Evolutionary conservation across 352 stramenopile genomes (phyloP).

Genomic region (Thraustotheca clavata): DNA sequence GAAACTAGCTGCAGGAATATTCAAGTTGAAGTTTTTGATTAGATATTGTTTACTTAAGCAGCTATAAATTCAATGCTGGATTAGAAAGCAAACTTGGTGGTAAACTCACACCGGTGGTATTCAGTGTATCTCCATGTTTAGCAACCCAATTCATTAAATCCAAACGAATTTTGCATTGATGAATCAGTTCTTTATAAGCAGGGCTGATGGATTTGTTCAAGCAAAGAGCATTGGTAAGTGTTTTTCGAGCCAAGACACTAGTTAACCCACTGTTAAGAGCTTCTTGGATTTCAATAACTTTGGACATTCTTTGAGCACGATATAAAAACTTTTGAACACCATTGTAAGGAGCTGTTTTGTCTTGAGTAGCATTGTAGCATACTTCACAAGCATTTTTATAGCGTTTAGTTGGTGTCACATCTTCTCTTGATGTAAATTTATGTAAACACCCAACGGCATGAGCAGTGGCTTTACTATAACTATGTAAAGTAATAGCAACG

Average conservation of each 20-base stretch:
- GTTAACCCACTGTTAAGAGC: neutral
- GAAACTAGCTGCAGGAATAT: no score
- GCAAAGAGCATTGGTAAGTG: neutral
- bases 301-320: neutral
- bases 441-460: neutral
- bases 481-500: neutral
- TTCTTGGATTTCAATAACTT: neutral
- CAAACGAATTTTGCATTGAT: neutral
- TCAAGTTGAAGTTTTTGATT: slow-evolving; percentile 8
- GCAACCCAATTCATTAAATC: slow-evolving; percentile 1
- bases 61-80: neutral
- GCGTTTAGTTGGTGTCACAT: neutral
- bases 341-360: neutral
- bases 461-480: neutral
- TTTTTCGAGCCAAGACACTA: neutral
- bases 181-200: slow-evolving; percentile 2
- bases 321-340: neutral
- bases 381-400: neutral
- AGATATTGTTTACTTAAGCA: neutral
- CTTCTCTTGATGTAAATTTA: neutral
- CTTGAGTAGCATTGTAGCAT: neutral
- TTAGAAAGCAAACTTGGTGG: neutral
- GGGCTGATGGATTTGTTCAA: neutral
- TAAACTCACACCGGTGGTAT: neutral
- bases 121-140: neutral